Percentiles rank a stretch among this genome's conserved stretches.
Conservation (phyloP, 2,329 filamentous ascomycete species). For the Neofusicoccum cordaticola region DNA sequence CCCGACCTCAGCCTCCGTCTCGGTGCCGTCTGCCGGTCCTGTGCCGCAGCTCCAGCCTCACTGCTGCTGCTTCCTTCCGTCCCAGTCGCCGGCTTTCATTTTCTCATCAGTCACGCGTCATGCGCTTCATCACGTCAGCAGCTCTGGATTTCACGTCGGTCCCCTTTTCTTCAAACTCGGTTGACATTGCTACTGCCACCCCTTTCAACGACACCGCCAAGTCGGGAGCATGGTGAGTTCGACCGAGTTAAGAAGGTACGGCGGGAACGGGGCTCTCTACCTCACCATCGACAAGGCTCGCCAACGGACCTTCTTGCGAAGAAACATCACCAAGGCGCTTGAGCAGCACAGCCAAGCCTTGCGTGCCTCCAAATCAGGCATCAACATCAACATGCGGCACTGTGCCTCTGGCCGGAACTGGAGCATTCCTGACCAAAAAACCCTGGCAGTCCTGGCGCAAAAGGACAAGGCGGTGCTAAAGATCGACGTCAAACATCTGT, state of each 20-base stretch:
- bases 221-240: slow-evolving; percentile 27
- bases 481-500: slow-evolving; percentile 18
- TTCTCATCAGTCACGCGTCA: slow-evolving; percentile 7
- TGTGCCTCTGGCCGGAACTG: slow-evolving; percentile 20
- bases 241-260: slow-evolving; percentile 19
- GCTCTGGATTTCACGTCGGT: background rate
- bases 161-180: background rate
- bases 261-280: slow-evolving; percentile 29
- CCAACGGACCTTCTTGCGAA: slow-evolving; percentile 26
- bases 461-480: slow-evolving; percentile 20
- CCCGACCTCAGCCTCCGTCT: background rate
- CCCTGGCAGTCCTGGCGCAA: slow-evolving; percentile 23
- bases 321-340: slow-evolving; percentile 26
- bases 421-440: slow-evolving; percentile 28
- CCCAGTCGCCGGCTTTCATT: background rate
- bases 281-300: slow-evolving; percentile 24
- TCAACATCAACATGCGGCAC: background rate
- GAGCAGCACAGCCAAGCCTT: slow-evolving; percentile 22
- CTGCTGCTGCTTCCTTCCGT: background rate
- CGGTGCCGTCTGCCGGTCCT: background rate
- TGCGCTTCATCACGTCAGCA: slow-evolving; percentile 1
- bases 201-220: background rate
- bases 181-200: background rate
- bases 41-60: background rate
- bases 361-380: background rate